Conservation (phyloP, 208 protist species). For the Trypanosoma avium region DNA sequence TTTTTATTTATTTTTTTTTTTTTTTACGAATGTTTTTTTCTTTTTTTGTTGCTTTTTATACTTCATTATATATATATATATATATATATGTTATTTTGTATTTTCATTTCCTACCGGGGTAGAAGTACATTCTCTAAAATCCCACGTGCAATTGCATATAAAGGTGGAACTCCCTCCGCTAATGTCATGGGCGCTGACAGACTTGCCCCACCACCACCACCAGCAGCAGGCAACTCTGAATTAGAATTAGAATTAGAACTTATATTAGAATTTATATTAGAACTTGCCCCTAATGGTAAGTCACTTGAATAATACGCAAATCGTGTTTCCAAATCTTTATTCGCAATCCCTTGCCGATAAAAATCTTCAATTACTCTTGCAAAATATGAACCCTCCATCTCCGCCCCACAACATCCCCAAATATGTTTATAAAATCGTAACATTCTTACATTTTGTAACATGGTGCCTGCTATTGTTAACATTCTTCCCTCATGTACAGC, state of each 20-base stretch:
- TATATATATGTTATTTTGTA: background rate
- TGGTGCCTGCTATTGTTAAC: slow-evolving; percentile 81
- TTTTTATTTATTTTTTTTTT: background rate
- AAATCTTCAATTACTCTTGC: slow-evolving; percentile 82
- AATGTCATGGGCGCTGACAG: slow-evolving; percentile 77
- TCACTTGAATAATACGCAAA: slow-evolving; percentile 91
- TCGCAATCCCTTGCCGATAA: slow-evolving; percentile 74
- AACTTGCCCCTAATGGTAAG: slow-evolving; percentile 62
- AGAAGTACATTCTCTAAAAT: slow-evolving; percentile 71
- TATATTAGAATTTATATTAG: no score
- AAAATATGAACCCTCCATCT: slow-evolving; percentile 92
- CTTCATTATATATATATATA: slow-evolving; percentile 1
- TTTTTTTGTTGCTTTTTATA: no score
- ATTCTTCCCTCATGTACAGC: slow-evolving; percentile 73
- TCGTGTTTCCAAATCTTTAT: slow-evolving; percentile 54
- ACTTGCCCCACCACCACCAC: slow-evolving; percentile 22
- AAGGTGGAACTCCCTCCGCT: slow-evolving; percentile 77
- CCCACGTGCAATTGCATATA: slow-evolving; percentile 84
- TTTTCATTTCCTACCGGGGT: background rate
- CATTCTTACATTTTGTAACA: slow-evolving; percentile 84
- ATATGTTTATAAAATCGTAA: slow-evolving; percentile 84
- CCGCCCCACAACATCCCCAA: slow-evolving; percentile 79
- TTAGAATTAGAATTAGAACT: no score
- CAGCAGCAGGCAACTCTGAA: background rate
- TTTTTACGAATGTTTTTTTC: no score